These are phyloP conservation scores for Collybia mongolica DNA, from an alignment of 768 basidiomycete species.

Conservation along the genomic window DNA sequence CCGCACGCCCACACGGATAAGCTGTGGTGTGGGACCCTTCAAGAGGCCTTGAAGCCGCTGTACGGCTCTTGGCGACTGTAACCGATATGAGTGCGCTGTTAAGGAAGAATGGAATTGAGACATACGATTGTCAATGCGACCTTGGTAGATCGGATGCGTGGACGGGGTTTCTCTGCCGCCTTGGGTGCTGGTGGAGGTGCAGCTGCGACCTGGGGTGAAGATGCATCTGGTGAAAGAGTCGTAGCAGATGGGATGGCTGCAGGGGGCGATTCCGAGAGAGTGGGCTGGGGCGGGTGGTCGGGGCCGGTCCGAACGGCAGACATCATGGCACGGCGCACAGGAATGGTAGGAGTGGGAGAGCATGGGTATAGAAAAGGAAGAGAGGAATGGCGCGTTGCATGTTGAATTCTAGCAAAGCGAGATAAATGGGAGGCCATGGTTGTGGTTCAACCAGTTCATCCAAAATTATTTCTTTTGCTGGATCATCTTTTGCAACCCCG, in stretches of 20 bases:
- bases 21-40: conserved; percentile 82
- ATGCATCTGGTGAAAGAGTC: conserved; percentile 53
- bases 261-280: conserved; percentile 48
- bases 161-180: conserved; percentile 60
- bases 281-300: conserved; percentile 20
- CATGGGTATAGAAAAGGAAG: conserved; percentile 30
- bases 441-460: neutral
- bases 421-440: conserved; percentile 26
- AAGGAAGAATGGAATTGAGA: conserved; percentile 11
- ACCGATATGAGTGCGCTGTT: conserved; percentile 2
- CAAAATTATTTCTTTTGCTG: no score
- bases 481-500: conserved; percentile 2
- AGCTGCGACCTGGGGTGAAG: conserved; percentile 70
- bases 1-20: conserved; percentile 92
- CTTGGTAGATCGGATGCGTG: conserved; percentile 67
- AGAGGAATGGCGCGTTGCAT: conserved; percentile 28
- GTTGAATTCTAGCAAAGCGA: conserved; percentile 27
- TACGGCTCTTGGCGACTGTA: conserved; percentile 79
- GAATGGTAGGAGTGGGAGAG: conserved; percentile 29
- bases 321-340: conserved; percentile 63
- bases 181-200: conserved; percentile 65
- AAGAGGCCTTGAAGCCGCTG: conserved; percentile 69
- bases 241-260: conserved; percentile 45
- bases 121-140: conserved; percentile 75
- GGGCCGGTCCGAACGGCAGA: conserved; percentile 51